Conservation (phyloP, 768 basidiomycete genomes). For the Podaxis sp. region DNA sequence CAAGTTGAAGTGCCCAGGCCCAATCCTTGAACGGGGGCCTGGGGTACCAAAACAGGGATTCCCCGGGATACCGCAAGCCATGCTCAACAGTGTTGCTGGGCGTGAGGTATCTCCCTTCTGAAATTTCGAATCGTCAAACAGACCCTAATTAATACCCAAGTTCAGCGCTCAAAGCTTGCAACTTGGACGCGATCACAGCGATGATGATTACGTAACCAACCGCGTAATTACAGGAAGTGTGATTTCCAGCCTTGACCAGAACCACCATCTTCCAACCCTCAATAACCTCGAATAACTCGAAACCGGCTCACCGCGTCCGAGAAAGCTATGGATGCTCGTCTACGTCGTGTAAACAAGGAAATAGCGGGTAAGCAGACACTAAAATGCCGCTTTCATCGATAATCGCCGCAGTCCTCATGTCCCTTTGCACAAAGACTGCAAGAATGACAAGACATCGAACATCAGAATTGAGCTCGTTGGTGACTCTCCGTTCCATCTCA, state of each 20-base stretch:
- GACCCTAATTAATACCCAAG: too few relatives aligned
- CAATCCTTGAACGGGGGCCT: too few relatives aligned
- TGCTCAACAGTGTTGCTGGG: too few relatives aligned
- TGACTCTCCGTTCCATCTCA: slow-evolving; percentile 88
- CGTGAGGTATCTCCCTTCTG: too few relatives aligned
- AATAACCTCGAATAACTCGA: neutral
- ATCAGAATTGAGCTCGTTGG: slow-evolving; percentile 88
- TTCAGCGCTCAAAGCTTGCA: too few relatives aligned
- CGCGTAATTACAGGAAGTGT: neutral
- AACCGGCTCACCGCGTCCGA: neutral
- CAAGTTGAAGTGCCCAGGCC: too few relatives aligned
- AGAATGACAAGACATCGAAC: slow-evolving; percentile 89
- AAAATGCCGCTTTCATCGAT: slow-evolving; percentile 1
- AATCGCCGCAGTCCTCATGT: slow-evolving; percentile 15
- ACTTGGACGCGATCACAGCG: too few relatives aligned
- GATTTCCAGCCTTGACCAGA: slow-evolving; percentile 1
- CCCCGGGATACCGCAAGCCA: too few relatives aligned
- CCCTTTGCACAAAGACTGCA: slow-evolving; percentile 63
- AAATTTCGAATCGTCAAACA: too few relatives aligned
- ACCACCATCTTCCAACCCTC: slow-evolving; percentile 3
- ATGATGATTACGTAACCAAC: slow-evolving; percentile 11
- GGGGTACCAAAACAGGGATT: too few relatives aligned
- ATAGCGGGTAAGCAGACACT: slow-evolving; percentile 61
- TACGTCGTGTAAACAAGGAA: slow-evolving; percentile 92
- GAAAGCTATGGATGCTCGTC: slow-evolving; percentile 74